Evolutionary conservation across 371 early-diverging fungal species (phyloP), one percentile per base, ranked within the genome.

Genomic region (Mortierella sp.): DNA sequence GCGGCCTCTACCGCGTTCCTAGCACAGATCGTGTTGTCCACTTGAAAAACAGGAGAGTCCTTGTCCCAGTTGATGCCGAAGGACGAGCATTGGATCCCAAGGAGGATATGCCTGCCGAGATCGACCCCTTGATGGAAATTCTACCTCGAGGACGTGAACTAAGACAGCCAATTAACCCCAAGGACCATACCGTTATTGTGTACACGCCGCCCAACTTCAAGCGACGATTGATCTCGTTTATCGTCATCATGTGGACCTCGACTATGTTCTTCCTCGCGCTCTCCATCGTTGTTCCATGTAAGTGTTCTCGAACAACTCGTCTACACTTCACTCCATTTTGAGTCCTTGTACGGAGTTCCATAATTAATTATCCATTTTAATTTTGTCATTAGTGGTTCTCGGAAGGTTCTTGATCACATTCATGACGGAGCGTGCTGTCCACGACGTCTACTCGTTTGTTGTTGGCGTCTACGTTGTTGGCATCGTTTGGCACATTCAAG

Each of bases 141-240:
- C 89, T 56, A 83, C 89, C 81, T 32, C 88, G 83, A 35, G 89
- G 84, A 73, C 88, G 2, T 78, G 90, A 70, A 83, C 90, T 72
- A 58, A 70, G 63, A 1, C 79, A 73, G 74, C 75, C 83, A 75
- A 55, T 90, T 74, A 84, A 90, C 46, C 88, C 89, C 24, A 87
- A 75, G 43, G 82, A 89, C 72, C 82, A 91, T 51, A 92, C 91
- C 0, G 80, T 80, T 2, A 86, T 96, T 43, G 91, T 96, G 0
- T 95, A 95, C 79, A 88, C 90, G 10, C 96, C 96, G 29, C 93
- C 95, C 2, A 78, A 88, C n/a, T 92, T 95, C 70, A 90, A 89
- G 70, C 70, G 41, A 16, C 80, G 86, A 18, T 48, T 88, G 46
- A 75, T 90, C 27, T n/a, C 83, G 7, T 90, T 94, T 72, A 80